Evolutionary conservation across 345 rosid genomes (phyloP), one percentile per base, ranked within the genome.

Genomic region (Cochlearia excelsa): DNA sequence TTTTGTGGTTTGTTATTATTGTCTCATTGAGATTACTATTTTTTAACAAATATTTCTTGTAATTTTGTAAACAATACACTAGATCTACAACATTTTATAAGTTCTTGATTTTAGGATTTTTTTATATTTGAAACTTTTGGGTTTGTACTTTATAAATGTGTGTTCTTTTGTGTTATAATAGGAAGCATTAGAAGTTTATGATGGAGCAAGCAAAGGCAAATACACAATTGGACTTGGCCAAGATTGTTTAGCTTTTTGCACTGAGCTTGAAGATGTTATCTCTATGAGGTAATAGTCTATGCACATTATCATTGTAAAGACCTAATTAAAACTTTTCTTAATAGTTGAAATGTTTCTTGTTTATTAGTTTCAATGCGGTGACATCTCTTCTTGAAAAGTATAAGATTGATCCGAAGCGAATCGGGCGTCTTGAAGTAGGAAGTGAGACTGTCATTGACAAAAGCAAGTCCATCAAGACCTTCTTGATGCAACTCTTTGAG

Each of bases 181-280:
- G 99, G 99, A 83, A 78, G 87, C 88, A 3, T 58, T 94, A 69
- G 99, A 94, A 82, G 86, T 57, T 65, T 90, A 90, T 80, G 99
- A 94, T 75, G 97, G 96, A 27, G 96, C 83, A 38, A 84, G 99
- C 79, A 94, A 86, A 76, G 99, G 99, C 34, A 94, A 94, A 67
- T 94, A 94, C 75, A 94, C 97, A 1, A 87, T 94, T 55, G 99
- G 99, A 46, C 97, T 94, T 70, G 99, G 99, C 67, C 99, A 94
- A 73, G 97, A 94, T 66, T 85, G 96, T 71, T 68, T 94, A 93
- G 97, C 82, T 39, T 94, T 94, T 73, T 94, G 99, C 70, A 77
- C 95, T 2, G 99, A 94, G 74, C 88, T 94, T 55, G 99, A 94
- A 82, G 99, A 94, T 84, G 99, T 94, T 45, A 86, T 94, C 74